phyloP scores from a whole-genome alignment of 2,329 filamentous ascomycete species.

The Fusarium paranaense region DNA sequence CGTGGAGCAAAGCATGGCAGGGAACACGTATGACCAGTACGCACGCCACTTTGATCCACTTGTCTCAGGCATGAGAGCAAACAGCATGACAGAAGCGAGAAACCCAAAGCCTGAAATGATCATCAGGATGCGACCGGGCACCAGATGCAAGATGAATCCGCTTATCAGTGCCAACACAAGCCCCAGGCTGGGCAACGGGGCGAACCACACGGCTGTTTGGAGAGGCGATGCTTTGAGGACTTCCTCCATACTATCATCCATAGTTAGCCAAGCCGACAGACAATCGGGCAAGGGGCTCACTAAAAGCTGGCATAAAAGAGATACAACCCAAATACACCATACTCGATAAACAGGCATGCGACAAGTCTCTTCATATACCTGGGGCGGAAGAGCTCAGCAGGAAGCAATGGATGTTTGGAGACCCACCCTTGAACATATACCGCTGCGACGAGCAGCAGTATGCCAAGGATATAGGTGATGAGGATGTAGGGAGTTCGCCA shows the following conservation, averaged over 20 bases:
- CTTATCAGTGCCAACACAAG: constrained; percentile 71
- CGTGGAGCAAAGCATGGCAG: constrained; percentile 75
- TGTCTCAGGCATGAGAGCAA: constrained; percentile 71
- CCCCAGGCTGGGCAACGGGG: constrained; percentile 75
- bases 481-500: constrained; percentile 81
- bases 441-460: constrained; percentile 67
- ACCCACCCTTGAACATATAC: constrained; percentile 80
- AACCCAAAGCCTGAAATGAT: constrained; percentile 71
- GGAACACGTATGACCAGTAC: constrained; percentile 81
- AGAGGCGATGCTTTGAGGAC: constrained; percentile 70
- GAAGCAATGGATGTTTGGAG: constrained; percentile 74
- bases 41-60: constrained; percentile 45
- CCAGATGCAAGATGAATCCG: constrained; percentile 72
- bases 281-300: constrained; percentile 53
- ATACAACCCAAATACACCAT: constrained; percentile 76
- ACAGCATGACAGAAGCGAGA: constrained; percentile 68
- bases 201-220: constrained; percentile 75
- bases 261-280: background rate
- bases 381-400: constrained; percentile 74
- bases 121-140: constrained; percentile 73
- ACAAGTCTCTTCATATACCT: constrained; percentile 75
- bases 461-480: constrained; percentile 71
- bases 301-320: constrained; percentile 78
- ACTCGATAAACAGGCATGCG: constrained; percentile 71
- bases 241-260: constrained; percentile 63